These are phyloP conservation scores for Boletellus ananas DNA, from an alignment of 768 basidiomycete genomes.

Conservation along the genomic window DNA sequence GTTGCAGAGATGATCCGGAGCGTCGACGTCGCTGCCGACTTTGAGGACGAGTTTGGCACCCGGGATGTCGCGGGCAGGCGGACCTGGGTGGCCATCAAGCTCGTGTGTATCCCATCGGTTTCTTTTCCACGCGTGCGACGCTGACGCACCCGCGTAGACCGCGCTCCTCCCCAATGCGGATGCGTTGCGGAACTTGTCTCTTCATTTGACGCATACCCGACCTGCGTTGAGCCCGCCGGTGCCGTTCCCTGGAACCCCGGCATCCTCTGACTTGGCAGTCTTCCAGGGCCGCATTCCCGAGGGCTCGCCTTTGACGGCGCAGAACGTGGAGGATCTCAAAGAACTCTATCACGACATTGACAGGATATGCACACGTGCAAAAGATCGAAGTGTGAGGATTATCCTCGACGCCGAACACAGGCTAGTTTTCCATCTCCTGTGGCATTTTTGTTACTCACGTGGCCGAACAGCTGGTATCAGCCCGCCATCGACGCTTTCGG, in stretches of 20 bases:
- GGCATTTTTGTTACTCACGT: conserved; percentile 2
- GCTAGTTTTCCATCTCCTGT: conserved; percentile 11
- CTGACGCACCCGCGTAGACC: conserved; percentile 40
- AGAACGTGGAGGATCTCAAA: conserved; percentile 58
- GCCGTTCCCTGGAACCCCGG: conserved; percentile 69
- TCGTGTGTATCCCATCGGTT: conserved; percentile 43
- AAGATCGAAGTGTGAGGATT: conserved; percentile 59
- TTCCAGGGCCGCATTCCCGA: conserved; percentile 30
- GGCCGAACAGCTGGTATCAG: conserved; percentile 48
- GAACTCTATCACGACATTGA: conserved; percentile 60
- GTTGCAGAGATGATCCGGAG: conserved; percentile 73
- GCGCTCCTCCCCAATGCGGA: conserved; percentile 64
- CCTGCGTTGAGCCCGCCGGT: conserved; percentile 32
- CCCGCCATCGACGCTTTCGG: conserved; percentile 84
- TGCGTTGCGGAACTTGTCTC: conserved; percentile 59
- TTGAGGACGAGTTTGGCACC: conserved; percentile 52
- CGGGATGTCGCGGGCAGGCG: conserved; percentile 38
- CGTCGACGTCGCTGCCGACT: conserved; percentile 77
- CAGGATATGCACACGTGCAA: conserved; percentile 61
- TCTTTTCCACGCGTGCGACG: background rate
- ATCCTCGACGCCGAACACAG: conserved; percentile 86
- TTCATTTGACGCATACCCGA: conserved; percentile 48
- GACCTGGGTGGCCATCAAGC: conserved; percentile 85
- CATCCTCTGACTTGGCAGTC: conserved; percentile 54
- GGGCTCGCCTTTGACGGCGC: conserved; percentile 37